Conservation (phyloP, 768 basidiomycete genomes). For the Russula brevipes region DNA sequence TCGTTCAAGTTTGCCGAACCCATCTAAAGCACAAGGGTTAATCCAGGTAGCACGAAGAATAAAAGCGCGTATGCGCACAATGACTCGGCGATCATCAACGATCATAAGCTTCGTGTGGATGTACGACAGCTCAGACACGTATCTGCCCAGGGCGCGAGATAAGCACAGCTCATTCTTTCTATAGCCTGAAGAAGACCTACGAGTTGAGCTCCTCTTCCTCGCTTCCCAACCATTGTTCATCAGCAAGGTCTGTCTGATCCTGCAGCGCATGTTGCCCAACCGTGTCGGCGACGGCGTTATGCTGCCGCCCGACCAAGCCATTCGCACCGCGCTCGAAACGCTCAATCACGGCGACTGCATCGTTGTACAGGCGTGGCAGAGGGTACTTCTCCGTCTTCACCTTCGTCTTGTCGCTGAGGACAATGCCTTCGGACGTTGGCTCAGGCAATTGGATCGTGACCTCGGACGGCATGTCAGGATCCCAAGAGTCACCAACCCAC, state of each 20-base stretch:
- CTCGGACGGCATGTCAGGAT: constrained; percentile 39
- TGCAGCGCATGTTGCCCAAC: constrained; percentile 77
- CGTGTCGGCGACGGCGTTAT: constrained; percentile 64
- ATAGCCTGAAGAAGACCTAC: constrained; percentile 40
- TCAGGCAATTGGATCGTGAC: constrained; percentile 56
- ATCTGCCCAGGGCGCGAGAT: constrained; percentile 42
- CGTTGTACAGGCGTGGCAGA: constrained; percentile 61
- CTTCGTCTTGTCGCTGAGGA: constrained; percentile 48
- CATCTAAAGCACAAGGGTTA: constrained; percentile 47
- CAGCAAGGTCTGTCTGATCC: constrained; percentile 53
- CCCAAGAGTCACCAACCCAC: constrained; percentile 54
- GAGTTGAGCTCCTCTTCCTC: constrained; percentile 78
- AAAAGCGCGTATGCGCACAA: constrained; percentile 46
- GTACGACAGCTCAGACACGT: constrained; percentile 75
- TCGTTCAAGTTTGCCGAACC: constrained; percentile 94
- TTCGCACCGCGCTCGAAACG: constrained; percentile 66
- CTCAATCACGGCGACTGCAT: constrained; percentile 62
- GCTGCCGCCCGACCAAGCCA: constrained; percentile 40
- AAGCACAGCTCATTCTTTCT: not conserved
- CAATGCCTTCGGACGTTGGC: constrained; percentile 45
- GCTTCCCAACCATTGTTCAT: constrained; percentile 82
- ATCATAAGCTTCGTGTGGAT: constrained; percentile 93
- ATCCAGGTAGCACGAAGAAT: not conserved
- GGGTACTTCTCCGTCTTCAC: constrained; percentile 56
- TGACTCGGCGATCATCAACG: constrained; percentile 85